Base-by-base conservation (phyloP, 495 filamentous ascomycete genomes). In the Neurospora tetrasperma region DNA sequence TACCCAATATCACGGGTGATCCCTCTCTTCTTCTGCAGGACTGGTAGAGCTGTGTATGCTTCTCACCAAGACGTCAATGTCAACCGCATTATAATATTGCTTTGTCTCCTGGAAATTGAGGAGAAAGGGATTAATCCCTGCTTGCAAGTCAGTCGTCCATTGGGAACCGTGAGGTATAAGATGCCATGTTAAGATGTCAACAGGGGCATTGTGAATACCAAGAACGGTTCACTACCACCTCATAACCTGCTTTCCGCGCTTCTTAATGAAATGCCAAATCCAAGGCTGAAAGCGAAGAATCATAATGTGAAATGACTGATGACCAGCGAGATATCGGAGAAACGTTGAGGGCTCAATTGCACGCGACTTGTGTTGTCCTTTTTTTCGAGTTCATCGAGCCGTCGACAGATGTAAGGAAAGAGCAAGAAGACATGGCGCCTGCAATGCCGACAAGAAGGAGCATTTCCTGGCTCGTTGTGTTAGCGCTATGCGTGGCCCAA, bases 191-290 rank as follows among this genome's bases (percentile, higher is more conserved):
- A 66, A 66, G 14, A 31, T 66, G 54, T 66, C 54, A 66, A 62
- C 54, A 35, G 48, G 48, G 48, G 48, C 20, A 3, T 27, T 27
- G 48, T 62, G 27, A 31, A 62, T 62, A 62, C 54, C 27, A 14
- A 66, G 27, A 66, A 35, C 27, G 54, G 54, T 35, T 35, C 54
- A 31, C 39, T 75, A 73, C 74, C 70, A 76, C 75, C 62, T 54
- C 38, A 74, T 62, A 76, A 74, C 75, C 70, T 66, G 75, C 74
- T 76, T 76, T 69, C 27, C 11, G 46, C 42, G 11, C 46, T 70
- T 69, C 69, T 20, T 66, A 71, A 44, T 71, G 10, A 7, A 11
- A 14, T 46, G n/a, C 38, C 27, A 39, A 73, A 73, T 48, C 46
- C 74, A 74, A 74, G 74, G 42, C 27, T 35, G 27, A 2, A 14